These are phyloP conservation scores for Medicago lupulina DNA, from an alignment of 306 rosid species.

Conservation along the genomic window DNA sequence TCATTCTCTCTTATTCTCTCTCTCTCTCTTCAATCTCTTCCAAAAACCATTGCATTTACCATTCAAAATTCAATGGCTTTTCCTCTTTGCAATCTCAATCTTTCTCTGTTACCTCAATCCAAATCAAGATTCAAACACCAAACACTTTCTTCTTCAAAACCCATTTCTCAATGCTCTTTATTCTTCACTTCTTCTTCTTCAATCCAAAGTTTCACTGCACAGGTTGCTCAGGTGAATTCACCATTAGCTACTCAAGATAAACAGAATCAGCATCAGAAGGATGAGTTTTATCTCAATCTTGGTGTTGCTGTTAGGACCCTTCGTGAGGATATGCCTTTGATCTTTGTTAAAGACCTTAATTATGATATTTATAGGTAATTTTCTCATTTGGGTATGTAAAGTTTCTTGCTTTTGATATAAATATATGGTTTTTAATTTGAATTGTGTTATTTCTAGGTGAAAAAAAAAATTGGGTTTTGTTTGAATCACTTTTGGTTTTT, in stretches of 20 bases:
- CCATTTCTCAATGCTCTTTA: conserved; percentile 43
- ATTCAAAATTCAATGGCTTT: conserved; percentile 69
- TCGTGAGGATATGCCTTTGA: conserved; percentile 82
- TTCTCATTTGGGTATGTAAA: conserved; percentile 21
- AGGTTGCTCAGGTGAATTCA: conserved; percentile 64
- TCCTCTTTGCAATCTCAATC: conserved; percentile 71
- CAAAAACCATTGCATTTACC: conserved; percentile 10
- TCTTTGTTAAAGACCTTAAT: conserved; percentile 83
- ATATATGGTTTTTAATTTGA: not conserved
- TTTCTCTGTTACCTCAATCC: conserved; percentile 59
- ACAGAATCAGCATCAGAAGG: conserved; percentile 51
- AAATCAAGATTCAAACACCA: conserved; percentile 54
- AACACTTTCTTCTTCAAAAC: conserved; percentile 50
- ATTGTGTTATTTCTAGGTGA: not conserved
- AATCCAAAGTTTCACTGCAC: conserved; percentile 52
- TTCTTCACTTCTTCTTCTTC: conserved; percentile 49
- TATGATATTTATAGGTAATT: conserved; percentile 86
- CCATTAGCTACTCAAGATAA: conserved; percentile 54
- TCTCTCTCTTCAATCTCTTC: conserved; percentile 38
- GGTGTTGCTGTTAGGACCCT: conserved; percentile 91
- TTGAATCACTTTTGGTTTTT: too few species aligned
- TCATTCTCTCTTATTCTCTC: conserved; percentile 33
- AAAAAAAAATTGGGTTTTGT: not conserved
- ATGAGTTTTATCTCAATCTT: conserved; percentile 84
- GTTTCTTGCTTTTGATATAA: not conserved